Conservation (phyloP, 2,329 filamentous ascomycete genomes). For the Fusarium cyanostomum region DNA sequence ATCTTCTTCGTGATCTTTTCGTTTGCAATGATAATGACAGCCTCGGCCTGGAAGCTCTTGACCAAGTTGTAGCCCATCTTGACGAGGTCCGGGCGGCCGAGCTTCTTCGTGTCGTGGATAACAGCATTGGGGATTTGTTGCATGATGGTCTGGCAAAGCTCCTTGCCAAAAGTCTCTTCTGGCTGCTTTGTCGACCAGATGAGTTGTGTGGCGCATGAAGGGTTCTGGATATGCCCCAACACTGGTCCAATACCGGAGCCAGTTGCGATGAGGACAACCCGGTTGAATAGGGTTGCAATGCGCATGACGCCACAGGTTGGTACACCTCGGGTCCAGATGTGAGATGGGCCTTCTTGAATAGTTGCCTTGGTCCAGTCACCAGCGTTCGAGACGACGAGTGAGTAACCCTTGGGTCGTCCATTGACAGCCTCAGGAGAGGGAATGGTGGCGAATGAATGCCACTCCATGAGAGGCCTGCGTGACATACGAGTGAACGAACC, state of each 20-base stretch:
- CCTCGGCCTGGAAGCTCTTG: slow-evolving; percentile 68
- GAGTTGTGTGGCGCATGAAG: slow-evolving; percentile 63
- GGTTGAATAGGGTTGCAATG: slow-evolving; percentile 71
- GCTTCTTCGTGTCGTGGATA: slow-evolving; percentile 71
- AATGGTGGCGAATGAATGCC: slow-evolving; percentile 80
- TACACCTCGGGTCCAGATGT: slow-evolving; percentile 74
- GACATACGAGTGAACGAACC: slow-evolving; percentile 64
- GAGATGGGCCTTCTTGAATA: slow-evolving; percentile 67
- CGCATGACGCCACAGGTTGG: slow-evolving; percentile 74
- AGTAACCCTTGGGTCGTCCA: slow-evolving; percentile 61
- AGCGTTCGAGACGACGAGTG: slow-evolving; percentile 74
- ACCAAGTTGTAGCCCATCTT: slow-evolving; percentile 62
- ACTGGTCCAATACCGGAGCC: slow-evolving; percentile 78
- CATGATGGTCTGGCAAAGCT: slow-evolving; percentile 64
- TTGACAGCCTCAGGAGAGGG: slow-evolving; percentile 59
- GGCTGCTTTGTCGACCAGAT: slow-evolving; percentile 76
- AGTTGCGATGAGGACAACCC: slow-evolving; percentile 74
- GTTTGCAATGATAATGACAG: slow-evolving; percentile 78
- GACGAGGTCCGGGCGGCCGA: slow-evolving; percentile 67
- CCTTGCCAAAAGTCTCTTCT: slow-evolving; percentile 67
- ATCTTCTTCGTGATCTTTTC: slow-evolving; percentile 72
- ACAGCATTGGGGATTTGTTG: slow-evolving; percentile 68
- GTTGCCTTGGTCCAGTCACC: slow-evolving; percentile 78
- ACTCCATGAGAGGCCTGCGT: slow-evolving; percentile 71
- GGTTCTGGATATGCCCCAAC: slow-evolving; percentile 65